These are phyloP conservation scores for Cryptococcus sp. DNA, from an alignment of 1,284 basidiomycete species.

Conservation along the genomic window DNA sequence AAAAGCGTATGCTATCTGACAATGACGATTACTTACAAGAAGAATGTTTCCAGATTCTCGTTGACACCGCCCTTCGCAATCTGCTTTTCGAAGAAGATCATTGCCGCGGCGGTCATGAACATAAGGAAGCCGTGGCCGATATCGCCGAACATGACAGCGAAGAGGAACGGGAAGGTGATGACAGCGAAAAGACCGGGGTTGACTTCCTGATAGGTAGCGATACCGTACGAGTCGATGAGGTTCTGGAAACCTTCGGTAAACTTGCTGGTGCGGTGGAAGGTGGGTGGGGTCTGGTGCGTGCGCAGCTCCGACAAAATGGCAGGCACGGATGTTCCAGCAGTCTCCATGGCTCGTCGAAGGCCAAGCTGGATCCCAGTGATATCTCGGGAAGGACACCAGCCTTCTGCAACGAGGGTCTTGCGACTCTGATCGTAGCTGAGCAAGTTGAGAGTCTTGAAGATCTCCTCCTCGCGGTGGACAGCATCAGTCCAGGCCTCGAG, in stretches of 20 bases:
- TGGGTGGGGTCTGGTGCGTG: slow-evolving; percentile 90
- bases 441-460: slow-evolving; percentile 91
- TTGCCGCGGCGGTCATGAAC: slow-evolving; percentile 70
- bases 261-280: slow-evolving; percentile 92
- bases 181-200: slow-evolving; percentile 95
- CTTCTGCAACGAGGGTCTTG: slow-evolving; percentile 95
- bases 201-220: slow-evolving; percentile 93
- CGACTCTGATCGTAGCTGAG: slow-evolving; percentile 92
- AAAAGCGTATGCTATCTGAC: neutral
- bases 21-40: slow-evolving; percentile 67
- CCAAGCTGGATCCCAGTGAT: slow-evolving; percentile 84
- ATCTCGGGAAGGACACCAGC: slow-evolving; percentile 94
- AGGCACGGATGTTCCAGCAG: slow-evolving; percentile 87
- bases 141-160: slow-evolving; percentile 99
- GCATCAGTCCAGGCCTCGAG: slow-evolving; percentile 91
- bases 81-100: slow-evolving; percentile 84
- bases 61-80: slow-evolving; percentile 73
- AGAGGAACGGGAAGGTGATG: slow-evolving; percentile 96
- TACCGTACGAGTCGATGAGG: slow-evolving; percentile 97
- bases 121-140: slow-evolving; percentile 93
- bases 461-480: slow-evolving; percentile 91
- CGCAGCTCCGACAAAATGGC: slow-evolving; percentile 89
- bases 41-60: slow-evolving; percentile 85
- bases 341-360: slow-evolving; percentile 90
- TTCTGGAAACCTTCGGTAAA: slow-evolving; percentile 97